Evolutionary conservation across 108 stramenopile species (phyloP).

Genomic region (Nannochloropsis oceanica): DNA sequence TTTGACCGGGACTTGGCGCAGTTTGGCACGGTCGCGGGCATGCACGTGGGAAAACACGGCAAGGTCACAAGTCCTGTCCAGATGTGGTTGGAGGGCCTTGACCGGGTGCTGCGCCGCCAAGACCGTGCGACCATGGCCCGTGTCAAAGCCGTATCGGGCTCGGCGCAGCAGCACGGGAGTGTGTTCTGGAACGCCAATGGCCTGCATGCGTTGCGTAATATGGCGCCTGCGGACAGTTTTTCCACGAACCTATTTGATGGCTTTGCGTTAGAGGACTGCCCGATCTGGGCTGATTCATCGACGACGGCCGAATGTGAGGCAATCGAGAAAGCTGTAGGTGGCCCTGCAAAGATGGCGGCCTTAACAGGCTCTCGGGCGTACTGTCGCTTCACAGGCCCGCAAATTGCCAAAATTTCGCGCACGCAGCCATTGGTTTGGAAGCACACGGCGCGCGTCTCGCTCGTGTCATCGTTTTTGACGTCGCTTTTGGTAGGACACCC

Average conservation of each 20-base stretch:
- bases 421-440: background rate
- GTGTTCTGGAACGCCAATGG: constrained; percentile 18
- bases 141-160: constrained; percentile 19
- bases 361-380: constrained; percentile 31
- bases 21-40: constrained; percentile 18
- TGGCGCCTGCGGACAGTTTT: background rate
- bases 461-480: constrained; percentile 24
- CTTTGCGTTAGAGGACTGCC: constrained; percentile 25
- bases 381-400: constrained; percentile 26
- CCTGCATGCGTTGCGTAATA: background rate
- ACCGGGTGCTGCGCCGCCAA: constrained; percentile 13
- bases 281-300: constrained; percentile 32
- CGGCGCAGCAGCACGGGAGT: constrained; percentile 35
- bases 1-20: constrained; percentile 22
- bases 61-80: constrained; percentile 21
- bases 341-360: constrained; percentile 12
- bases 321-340: constrained; percentile 25
- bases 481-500: constrained; percentile 11
- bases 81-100: constrained; percentile 34
- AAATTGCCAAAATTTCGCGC: constrained; percentile 11
- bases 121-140: background rate
- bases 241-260: background rate
- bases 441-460: constrained; percentile 12
- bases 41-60: constrained; percentile 16
- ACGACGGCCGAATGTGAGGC: constrained; percentile 15